A percentile compares a stretch with the other conserved stretches of the same genome.
phyloP scores from a whole-genome alignment of 129 eudicot species.

The Saussurea involucrata region DNA sequence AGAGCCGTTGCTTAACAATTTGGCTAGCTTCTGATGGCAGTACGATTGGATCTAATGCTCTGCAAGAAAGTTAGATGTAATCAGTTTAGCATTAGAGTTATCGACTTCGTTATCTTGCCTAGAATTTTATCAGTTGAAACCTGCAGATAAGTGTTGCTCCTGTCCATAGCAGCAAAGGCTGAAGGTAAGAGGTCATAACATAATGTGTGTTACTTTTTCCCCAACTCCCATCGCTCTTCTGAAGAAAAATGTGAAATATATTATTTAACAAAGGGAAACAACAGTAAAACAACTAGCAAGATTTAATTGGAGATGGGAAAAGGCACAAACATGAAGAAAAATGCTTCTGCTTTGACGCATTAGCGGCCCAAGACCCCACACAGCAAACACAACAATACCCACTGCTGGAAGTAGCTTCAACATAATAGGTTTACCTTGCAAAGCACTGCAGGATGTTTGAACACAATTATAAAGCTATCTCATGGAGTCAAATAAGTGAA shows the following conservation, averaged over 20 bases:
- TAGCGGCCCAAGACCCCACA: conserved; percentile 91
- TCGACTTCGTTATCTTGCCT: background rate
- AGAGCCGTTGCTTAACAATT: conserved; percentile 71
- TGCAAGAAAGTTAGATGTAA: conserved; percentile 29
- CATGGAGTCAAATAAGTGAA: background rate
- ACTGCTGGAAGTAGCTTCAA: conserved; percentile 80
- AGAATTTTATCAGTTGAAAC: conserved; percentile 23
- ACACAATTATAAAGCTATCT: background rate
- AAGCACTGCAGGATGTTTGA: conserved; percentile 47
- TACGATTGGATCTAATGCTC: conserved; percentile 80
- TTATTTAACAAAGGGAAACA: background rate
- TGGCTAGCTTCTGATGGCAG: conserved; percentile 87
- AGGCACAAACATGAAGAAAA: conserved; percentile 56
- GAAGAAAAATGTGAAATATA: conserved; percentile 24
- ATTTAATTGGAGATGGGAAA: conserved; percentile 11
- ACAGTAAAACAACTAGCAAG: background rate
- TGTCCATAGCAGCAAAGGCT: conserved; percentile 87
- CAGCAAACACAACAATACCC: conserved; percentile 63
- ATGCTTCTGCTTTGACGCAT: conserved; percentile 63
- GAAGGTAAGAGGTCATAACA: conserved; percentile 78
- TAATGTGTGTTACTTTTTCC: conserved; percentile 69
- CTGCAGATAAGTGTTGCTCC: conserved; percentile 92
- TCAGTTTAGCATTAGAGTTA: conserved; percentile 9
- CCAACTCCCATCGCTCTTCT: conserved; percentile 83
- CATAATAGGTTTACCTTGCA: conserved; percentile 57